phyloP scores from a whole-genome alignment of 2,329 filamentous ascomycete species.

The Pseudocercospora musae region DNA sequence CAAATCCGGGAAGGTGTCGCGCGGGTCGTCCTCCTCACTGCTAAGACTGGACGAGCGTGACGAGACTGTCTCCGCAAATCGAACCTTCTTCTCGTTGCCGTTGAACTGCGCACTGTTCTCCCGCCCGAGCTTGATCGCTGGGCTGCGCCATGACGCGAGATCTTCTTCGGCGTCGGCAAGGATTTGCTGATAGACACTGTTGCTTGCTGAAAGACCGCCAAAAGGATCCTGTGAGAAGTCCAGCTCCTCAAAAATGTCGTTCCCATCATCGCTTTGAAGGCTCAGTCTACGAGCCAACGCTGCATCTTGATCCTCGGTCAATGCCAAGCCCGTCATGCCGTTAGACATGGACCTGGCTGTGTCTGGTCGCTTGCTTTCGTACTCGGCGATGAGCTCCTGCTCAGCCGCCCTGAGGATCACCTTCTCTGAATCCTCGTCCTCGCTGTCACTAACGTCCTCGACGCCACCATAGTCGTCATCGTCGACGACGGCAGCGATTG shows the following conservation, averaged over 20 bases:
- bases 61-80: constrained; percentile 34
- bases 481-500: constrained; percentile 22
- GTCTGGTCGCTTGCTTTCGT: constrained; percentile 21
- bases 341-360: constrained; percentile 23
- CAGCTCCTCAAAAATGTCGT: constrained; percentile 16
- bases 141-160: constrained; percentile 27
- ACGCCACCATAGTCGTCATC: constrained; percentile 33
- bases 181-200: constrained; percentile 28
- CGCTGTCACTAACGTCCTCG: constrained; percentile 32
- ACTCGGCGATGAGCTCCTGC: constrained; percentile 31
- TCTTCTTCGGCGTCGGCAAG: constrained; percentile 28
- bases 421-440: constrained; percentile 23
- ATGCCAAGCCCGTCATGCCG: constrained; percentile 23
- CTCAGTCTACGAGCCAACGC: constrained; percentile 25
- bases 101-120: constrained; percentile 25
- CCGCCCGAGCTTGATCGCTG: constrained; percentile 15
- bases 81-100: constrained; percentile 34
- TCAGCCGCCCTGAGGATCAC: constrained; percentile 27
- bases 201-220: constrained; percentile 23
- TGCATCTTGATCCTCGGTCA: constrained; percentile 13
- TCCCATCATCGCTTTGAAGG: constrained; percentile 24
- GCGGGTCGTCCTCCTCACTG: constrained; percentile 32
- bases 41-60: constrained; percentile 33
- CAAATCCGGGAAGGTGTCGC: constrained; percentile 36
- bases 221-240: constrained; percentile 33